Conservation (phyloP, 1,139 yeast species). For the Protomyces macrosporus region DNA sequence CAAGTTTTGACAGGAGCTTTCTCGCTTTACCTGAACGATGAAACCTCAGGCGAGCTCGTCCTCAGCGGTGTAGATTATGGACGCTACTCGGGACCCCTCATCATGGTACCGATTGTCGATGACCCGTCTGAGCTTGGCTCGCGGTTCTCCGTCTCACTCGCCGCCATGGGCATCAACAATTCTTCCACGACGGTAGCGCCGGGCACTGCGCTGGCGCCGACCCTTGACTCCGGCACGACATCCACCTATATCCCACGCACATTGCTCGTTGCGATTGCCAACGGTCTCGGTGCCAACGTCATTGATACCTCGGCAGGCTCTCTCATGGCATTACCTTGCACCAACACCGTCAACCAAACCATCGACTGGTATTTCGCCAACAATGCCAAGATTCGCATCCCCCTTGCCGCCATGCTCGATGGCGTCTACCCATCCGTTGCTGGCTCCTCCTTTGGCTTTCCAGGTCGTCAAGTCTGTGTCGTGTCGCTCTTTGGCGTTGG, state of each 20-base stretch:
- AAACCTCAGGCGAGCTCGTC: slow-evolving; percentile 46
- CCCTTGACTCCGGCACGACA: slow-evolving; percentile 65
- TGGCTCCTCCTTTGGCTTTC: neutral
- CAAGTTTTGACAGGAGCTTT: slow-evolving; percentile 16
- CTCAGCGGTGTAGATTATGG: slow-evolving; percentile 58
- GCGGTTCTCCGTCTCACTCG: slow-evolving; percentile 28
- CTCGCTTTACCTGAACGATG: slow-evolving; percentile 45
- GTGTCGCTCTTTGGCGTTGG: slow-evolving; percentile 22
- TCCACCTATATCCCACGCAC: slow-evolving; percentile 48
- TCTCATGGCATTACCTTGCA: slow-evolving; percentile 32
- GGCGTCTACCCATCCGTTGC: slow-evolving; percentile 23
- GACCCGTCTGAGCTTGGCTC: slow-evolving; percentile 2
- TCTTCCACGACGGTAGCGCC: slow-evolving; percentile 6
- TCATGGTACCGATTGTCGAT: slow-evolving; percentile 31
- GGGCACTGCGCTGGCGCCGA: slow-evolving; percentile 24
- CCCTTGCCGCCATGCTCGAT: slow-evolving; percentile 32
- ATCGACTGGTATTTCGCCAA: slow-evolving; percentile 43
- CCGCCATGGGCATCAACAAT: slow-evolving; percentile 22
- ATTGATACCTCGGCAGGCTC: slow-evolving; percentile 32
- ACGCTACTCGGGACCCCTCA: slow-evolving; percentile 48
- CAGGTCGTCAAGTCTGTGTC: slow-evolving; percentile 22
- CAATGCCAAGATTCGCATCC: slow-evolving; percentile 43
- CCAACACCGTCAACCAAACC: slow-evolving; percentile 29
- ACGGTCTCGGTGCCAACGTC: slow-evolving; percentile 40
- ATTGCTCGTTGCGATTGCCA: slow-evolving; percentile 43